phyloP scores from a whole-genome alignment of 768 basidiomycete species.

The Suillus bovinus region DNA sequence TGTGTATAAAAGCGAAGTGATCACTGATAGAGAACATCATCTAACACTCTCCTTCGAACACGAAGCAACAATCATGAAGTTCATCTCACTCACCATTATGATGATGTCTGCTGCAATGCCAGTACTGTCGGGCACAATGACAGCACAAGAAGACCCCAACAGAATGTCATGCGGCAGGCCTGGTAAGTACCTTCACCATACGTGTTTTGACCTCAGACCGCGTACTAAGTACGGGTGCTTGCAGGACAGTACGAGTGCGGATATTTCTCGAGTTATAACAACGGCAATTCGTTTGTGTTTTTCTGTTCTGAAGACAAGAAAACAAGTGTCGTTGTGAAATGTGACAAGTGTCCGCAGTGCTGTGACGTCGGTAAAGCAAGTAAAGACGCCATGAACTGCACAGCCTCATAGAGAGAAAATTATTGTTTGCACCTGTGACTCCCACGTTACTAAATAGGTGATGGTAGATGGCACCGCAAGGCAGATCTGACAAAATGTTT shows the following conservation, averaged over 20 bases:
- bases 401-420: too few relatives aligned
- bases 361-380: too few relatives aligned
- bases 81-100: background rate
- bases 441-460: too few relatives aligned
- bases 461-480: too few relatives aligned
- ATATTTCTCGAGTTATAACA: background rate
- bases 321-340: background rate
- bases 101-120: background rate
- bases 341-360: background rate
- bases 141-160: background rate
- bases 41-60: background rate
- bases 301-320: background rate
- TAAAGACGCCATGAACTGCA: too few relatives aligned
- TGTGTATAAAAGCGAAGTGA: background rate
- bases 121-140: too few relatives aligned
- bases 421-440: too few relatives aligned
- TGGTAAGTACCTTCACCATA: background rate
- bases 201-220: background rate
- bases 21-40: background rate
- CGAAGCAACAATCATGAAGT: too few relatives aligned
- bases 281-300: background rate
- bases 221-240: background rate
- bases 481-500: too few relatives aligned
- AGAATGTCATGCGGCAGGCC: accelerated
- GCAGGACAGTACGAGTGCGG: background rate